Evolutionary conservation across 2,329 filamentous ascomycete species (phyloP), one percentile per base, ranked within the genome.

Genomic region (Ceratocystis smalleyi): DNA sequence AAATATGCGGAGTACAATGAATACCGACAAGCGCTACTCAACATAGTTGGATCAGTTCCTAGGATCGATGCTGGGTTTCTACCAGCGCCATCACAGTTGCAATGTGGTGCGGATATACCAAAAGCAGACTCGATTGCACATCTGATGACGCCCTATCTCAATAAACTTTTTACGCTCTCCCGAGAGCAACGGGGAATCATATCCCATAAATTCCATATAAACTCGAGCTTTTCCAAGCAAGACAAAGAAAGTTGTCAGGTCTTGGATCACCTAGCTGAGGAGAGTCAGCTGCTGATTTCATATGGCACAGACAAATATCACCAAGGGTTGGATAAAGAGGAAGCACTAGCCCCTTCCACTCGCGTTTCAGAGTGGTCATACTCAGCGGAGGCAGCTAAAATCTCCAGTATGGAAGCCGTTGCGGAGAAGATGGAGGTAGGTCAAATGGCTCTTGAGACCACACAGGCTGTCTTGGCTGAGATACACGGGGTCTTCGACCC

Each of bases 391-490:
- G 77, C 81, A 2, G 81, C 83, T 68, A 84, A 83, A 68, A 80
- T 83, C 63, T 73, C 77, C 1, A 83, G 79, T 0, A 76, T 84
- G 10, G 82, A 85, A 69, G 72, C 75, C 7, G 80, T 86, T 10
- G 79, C 80, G 7, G 82, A 84, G 69, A 81, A 78, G 67, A 77
- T 86, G 2, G 83, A 86, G 62, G 75, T 77, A 62, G 83, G 83
- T 0, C 79, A 83, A 68, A 69, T 79, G 12, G 80, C 81, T 2
- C 72, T 86, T 22, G 80, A 83, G 64, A 75, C 76, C 19, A 79
- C 81, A 12, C 78, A 79, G 70, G 72, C 75, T 61, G 73, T 74
- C 1, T 69, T 86, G 2, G 73, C 73, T n/a, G 75, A 81, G 57
- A 76, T 82, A 10, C 75, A 80, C 61, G 71, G 73, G 47, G 73